Percentiles rank a stretch among this genome's conserved stretches.
phyloP scores from a whole-genome alignment of 129 eudicot species.

The Pseudognaphalium luteoalbum region DNA sequence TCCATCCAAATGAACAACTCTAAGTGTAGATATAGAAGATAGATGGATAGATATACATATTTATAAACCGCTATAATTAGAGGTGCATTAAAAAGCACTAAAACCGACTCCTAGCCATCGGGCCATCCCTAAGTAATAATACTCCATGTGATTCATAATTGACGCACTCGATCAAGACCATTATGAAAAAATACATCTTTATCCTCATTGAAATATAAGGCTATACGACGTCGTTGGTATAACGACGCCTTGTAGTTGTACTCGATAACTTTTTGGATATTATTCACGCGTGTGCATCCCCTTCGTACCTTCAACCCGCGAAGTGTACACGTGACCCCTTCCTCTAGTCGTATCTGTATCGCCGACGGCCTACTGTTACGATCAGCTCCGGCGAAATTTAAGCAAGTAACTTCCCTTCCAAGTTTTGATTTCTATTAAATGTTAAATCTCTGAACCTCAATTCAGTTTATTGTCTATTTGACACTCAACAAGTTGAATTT shows the following conservation, averaged over 20 bases:
- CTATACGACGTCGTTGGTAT: not conserved
- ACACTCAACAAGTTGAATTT: not conserved
- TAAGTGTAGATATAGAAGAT: too few species aligned
- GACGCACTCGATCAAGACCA: not conserved
- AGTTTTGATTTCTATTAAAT: not conserved
- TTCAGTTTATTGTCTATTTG: not conserved
- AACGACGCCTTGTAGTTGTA: not conserved
- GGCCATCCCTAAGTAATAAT: not conserved
- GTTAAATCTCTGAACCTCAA: not conserved
- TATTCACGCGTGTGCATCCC: not conserved
- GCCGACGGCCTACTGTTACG: not conserved
- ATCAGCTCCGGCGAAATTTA: constrained; percentile 5
- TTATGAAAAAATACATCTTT: not conserved
- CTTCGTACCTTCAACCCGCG: constrained; percentile 11
- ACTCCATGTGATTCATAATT: not conserved
- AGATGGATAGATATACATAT: too few species aligned
- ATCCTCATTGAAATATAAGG: too few species aligned
- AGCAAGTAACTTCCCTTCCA: not conserved
- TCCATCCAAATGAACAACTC: too few species aligned
- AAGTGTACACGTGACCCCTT: not conserved
- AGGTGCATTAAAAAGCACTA: not conserved
- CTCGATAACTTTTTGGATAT: not conserved
- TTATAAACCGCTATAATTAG: too few species aligned
- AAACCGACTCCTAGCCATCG: not conserved
- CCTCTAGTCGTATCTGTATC: not conserved